Evolutionary conservation across 495 filamentous ascomycete species (phyloP).

Genomic region (Umbilicaria muhlenbergii): DNA sequence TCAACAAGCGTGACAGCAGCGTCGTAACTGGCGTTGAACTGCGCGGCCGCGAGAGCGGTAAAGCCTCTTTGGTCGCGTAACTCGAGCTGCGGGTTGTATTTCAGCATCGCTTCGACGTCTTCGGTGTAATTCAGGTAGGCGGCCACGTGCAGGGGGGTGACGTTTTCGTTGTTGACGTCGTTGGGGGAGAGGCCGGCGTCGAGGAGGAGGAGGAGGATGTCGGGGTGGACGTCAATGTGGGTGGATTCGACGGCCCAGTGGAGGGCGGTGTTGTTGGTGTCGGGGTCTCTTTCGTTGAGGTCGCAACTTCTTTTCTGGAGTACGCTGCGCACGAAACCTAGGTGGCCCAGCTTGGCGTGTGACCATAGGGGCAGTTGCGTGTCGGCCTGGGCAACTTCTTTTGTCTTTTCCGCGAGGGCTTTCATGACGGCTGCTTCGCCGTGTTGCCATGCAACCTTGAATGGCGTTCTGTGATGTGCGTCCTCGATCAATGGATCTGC

Average conservation of each 20-base stretch:
- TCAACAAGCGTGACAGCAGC: neutral
- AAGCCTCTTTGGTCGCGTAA: neutral
- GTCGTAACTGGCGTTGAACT: neutral
- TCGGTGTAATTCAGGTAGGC: neutral
- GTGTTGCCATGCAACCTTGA: constrained; percentile 11
- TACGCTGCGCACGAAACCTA: neutral
- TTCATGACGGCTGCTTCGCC: constrained; percentile 3
- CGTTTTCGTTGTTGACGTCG: neutral
- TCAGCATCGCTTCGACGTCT: neutral
- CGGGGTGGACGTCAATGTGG: neutral
- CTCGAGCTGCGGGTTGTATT: neutral
- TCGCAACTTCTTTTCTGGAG: neutral
- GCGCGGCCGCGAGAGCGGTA: neutral
- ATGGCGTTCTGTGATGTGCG: constrained; percentile 1
- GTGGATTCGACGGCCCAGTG: neutral
- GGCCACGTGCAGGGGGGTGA: constrained; percentile 1
- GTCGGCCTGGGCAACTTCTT: neutral
- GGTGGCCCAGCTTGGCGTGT: neutral
- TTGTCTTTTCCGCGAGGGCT: neutral
- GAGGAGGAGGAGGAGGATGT: neutral
- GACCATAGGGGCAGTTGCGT: neutral
- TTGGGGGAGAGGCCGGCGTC: neutral
- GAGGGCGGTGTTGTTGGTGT: constrained; percentile 2
- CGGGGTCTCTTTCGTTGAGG: neutral
- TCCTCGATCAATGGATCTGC: constrained; percentile 8